Evolutionary conservation across 805 yeast species (phyloP).

Genomic region (Myxozyma sirexii): DNA sequence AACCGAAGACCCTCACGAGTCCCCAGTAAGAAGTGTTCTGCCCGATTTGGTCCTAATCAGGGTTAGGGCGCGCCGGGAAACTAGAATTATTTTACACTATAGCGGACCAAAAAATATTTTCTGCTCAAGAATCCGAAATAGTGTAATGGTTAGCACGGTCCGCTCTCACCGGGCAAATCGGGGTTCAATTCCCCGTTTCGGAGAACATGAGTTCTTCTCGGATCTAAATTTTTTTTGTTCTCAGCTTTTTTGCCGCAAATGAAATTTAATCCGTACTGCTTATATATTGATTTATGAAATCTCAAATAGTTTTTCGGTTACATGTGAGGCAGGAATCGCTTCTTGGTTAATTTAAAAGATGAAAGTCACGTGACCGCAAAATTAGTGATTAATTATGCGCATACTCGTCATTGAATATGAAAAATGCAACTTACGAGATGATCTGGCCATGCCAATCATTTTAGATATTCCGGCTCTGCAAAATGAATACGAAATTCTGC

Average conservation of each 20-base stretch:
- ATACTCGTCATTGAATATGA: too few species aligned
- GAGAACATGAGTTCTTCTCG: constrained; percentile 19
- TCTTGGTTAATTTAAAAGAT: too few species aligned
- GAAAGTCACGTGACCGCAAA: too few species aligned
- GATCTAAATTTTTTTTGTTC: not conserved
- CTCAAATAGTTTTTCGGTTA: too few species aligned
- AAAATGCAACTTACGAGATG: not conserved
- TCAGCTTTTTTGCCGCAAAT: not conserved
- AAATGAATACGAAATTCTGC: constrained; percentile 62
- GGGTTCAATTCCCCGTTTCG: constrained; percentile 34
- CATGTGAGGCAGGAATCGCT: too few species aligned
- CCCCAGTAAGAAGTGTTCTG: too few species aligned
- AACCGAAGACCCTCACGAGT: too few species aligned
- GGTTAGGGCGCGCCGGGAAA: too few species aligned
- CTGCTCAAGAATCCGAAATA: constrained; percentile 22
- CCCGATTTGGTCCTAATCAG: not conserved
- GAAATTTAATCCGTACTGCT: not conserved
- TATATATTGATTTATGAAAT: not conserved
- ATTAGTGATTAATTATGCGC: not conserved
- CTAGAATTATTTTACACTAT: not conserved
- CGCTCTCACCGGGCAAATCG: constrained; percentile 35
- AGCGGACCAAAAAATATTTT: not conserved
- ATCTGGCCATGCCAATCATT: not conserved
- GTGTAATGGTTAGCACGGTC: constrained; percentile 34
- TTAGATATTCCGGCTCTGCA: constrained; percentile 34